These are phyloP conservation scores for Cephaloascus fragrans DNA, from an alignment of 805 yeast genomes.

Conservation along the genomic window DNA sequence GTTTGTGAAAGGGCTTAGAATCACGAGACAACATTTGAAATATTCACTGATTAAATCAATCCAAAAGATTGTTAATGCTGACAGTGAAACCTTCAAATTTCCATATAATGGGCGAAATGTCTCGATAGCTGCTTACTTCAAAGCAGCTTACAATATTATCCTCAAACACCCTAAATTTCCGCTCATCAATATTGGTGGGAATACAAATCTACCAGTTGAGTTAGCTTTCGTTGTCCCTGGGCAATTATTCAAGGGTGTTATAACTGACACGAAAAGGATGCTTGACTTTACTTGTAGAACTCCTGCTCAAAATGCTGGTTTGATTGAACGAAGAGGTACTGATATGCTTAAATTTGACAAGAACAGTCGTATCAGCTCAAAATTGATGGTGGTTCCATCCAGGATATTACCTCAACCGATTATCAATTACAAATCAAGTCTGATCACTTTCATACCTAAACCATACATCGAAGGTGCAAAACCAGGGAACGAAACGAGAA, in stretches of 20 bases:
- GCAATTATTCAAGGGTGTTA: conserved; percentile 16
- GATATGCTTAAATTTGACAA: conserved; percentile 7
- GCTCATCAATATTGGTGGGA: conserved; percentile 13
- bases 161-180: conserved; percentile 16
- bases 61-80: conserved; percentile 9
- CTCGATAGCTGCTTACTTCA: conserved; percentile 14
- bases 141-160: conserved; percentile 10
- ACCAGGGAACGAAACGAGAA: conserved; percentile 5
- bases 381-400: conserved; percentile 15
- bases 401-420: conserved; percentile 9
- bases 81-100: conserved; percentile 11
- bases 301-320: conserved; percentile 15
- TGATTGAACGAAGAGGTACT: conserved; percentile 15
- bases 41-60: conserved; percentile 10
- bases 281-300: conserved; percentile 15
- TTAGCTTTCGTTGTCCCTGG: conserved; percentile 14
- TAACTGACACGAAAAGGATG: conserved; percentile 15
- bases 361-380: conserved; percentile 9
- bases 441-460: background rate
- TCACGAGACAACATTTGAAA: conserved; percentile 10
- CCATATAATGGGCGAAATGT: conserved; percentile 11
- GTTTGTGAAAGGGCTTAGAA: conserved; percentile 12
- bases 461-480: conserved; percentile 3
- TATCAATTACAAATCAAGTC: conserved; percentile 9
- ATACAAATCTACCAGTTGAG: conserved; percentile 17